Evolutionary conservation across 2,329 filamentous ascomycete genomes (phyloP).

Genomic region (Botrytis byssoidea): DNA sequence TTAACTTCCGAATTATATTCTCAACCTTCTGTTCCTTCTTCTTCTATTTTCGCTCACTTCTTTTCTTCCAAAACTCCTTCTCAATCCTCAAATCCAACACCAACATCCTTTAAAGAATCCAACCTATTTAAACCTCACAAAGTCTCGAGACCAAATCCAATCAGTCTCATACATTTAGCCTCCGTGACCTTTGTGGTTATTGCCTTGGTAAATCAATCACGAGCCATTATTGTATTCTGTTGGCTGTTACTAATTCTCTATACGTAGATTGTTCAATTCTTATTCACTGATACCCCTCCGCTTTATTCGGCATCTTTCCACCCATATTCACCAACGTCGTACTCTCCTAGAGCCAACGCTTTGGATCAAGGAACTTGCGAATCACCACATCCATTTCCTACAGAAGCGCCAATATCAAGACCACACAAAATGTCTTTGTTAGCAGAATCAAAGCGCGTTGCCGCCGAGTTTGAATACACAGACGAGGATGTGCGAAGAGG

Average conservation of each 20-base stretch:
- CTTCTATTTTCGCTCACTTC: background rate
- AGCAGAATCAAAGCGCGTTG: slow-evolving; percentile 75
- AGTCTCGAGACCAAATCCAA: slow-evolving; percentile 31
- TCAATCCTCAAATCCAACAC: background rate
- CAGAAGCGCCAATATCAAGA: slow-evolving; percentile 52
- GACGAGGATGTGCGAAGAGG: slow-evolving; percentile 74
- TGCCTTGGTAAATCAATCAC: slow-evolving; percentile 34
- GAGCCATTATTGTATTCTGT: background rate
- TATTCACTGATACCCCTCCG: slow-evolving; percentile 42
- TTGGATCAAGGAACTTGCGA: slow-evolving; percentile 52
- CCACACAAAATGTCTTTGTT: slow-evolving; percentile 60
- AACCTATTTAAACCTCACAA: slow-evolving; percentile 26
- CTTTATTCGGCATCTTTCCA: slow-evolving; percentile 39
- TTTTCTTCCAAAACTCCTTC: background rate
- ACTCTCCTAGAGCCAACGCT: slow-evolving; percentile 46
- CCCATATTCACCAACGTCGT: slow-evolving; percentile 37
- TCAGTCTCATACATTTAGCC: slow-evolving; percentile 38
- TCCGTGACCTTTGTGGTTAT: slow-evolving; percentile 37
- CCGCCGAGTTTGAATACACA: slow-evolving; percentile 81
- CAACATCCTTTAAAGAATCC: background rate
- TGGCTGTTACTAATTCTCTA: slow-evolving; percentile 10
- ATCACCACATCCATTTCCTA: slow-evolving; percentile 54
- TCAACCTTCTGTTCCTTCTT: background rate
- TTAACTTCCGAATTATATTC: background rate
- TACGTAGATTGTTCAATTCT: slow-evolving; percentile 51